Evolutionary conservation across 106 monocot genomes (phyloP).

Genomic region (Acorus gramineus): DNA sequence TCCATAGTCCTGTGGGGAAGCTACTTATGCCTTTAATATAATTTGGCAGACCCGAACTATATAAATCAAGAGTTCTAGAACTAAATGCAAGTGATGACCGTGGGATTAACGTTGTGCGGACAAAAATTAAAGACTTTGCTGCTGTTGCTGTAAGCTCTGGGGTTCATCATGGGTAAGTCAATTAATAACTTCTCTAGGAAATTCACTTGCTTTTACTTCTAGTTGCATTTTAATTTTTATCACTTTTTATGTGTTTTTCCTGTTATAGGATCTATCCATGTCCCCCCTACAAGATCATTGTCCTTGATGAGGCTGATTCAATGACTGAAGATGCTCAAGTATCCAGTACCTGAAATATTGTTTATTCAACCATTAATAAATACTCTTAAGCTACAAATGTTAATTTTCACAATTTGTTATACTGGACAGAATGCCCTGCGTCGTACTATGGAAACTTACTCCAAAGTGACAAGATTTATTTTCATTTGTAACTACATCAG

Average conservation of each 20-base stretch:
- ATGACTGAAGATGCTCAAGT: constrained; percentile 99
- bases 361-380: too few relatives aligned
- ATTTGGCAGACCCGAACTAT: constrained; percentile 58
- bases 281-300: constrained; percentile 93
- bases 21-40: too few relatives aligned
- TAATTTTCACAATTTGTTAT: neutral
- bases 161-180: constrained; percentile 41
- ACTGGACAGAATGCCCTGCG: constrained; percentile 84
- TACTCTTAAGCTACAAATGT: too few relatives aligned
- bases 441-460: constrained; percentile 96
- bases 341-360: neutral
- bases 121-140: constrained; percentile 98
- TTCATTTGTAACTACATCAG: constrained; percentile 99
- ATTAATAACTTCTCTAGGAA: neutral
- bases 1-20: too few relatives aligned
- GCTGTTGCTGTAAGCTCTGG: constrained; percentile 89
- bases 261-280: constrained; percentile 61
- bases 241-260: constrained; percentile 6
- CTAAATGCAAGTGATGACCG: constrained; percentile 99
- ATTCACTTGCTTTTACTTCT: neutral
- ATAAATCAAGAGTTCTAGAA: constrained; percentile 85
- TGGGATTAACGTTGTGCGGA: constrained; percentile 93
- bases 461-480: constrained; percentile 93
- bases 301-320: constrained; percentile 97
- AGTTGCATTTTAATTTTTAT: neutral